These are phyloP conservation scores for Exophiala phaeomuriformis DNA, from an alignment of 2,329 filamentous ascomycete species.

Conservation along the genomic window DNA sequence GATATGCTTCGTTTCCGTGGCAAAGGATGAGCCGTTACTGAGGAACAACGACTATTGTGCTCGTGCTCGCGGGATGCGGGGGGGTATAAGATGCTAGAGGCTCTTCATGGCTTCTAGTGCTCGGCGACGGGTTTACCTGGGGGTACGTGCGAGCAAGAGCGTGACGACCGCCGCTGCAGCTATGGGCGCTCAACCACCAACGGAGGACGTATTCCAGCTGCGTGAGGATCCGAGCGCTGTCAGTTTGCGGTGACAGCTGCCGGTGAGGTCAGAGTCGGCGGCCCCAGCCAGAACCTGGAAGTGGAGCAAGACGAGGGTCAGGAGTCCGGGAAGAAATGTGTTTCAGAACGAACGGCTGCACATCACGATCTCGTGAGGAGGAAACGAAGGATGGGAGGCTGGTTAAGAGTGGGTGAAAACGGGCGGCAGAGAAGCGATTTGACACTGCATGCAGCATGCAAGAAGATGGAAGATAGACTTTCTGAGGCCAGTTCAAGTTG, in stretches of 20 bases:
- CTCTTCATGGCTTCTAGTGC: background rate
- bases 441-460: background rate
- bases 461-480: background rate
- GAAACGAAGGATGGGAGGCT: background rate
- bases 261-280: background rate
- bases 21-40: background rate
- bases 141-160: background rate
- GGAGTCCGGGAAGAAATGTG: background rate
- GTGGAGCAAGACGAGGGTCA: background rate
- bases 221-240: background rate
- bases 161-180: background rate
- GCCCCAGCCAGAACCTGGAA: background rate
- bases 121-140: background rate
- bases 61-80: background rate
- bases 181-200: background rate
- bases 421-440: background rate
- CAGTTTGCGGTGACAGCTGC: background rate
- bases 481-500: background rate
- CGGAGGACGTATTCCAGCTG: background rate
- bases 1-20: background rate
- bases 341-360: slow-evolving; percentile 2
- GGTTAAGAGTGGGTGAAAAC: background rate
- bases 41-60: background rate
- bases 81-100: background rate
- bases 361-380: background rate